A percentile compares a stretch with the other conserved stretches of the same genome.
Conservation (phyloP, 768 basidiomycete genomes). For the Rhodocollybia butyracea region DNA sequence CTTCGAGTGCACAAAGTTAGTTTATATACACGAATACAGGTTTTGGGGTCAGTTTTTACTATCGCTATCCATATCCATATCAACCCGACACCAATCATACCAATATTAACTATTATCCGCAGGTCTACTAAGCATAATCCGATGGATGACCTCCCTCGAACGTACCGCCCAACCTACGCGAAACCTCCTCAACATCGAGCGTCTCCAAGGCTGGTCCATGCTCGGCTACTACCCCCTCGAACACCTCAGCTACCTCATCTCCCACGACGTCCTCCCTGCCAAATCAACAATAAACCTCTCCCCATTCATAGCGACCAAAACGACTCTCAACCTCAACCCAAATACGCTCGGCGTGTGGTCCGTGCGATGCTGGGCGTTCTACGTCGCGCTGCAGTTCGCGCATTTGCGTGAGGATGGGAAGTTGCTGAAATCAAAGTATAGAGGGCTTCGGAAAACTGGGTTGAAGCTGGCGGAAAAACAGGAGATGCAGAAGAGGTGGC, state of each 20-base stretch:
- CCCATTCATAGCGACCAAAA: constrained; percentile 37
- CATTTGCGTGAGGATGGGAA: constrained; percentile 69
- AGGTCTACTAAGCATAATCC: constrained; percentile 78
- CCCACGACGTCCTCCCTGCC: constrained; percentile 58
- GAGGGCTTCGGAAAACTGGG: constrained; percentile 48
- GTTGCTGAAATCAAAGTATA: constrained; percentile 52
- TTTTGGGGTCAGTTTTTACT: constrained; percentile 66
- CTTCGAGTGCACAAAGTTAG: too few relatives aligned
- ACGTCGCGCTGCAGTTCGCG: constrained; percentile 72
- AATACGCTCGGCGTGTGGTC: constrained; percentile 63
- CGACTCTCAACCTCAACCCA: constrained; percentile 38
- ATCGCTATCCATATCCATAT: too few relatives aligned
- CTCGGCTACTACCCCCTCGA: constrained; percentile 78
- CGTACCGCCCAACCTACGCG: constrained; percentile 69
- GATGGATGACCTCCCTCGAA: constrained; percentile 77
- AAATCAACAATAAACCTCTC: constrained; percentile 34
- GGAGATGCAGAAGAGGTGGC: constrained; percentile 58
- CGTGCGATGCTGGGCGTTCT: constrained; percentile 77
- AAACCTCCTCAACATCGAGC: constrained; percentile 70
- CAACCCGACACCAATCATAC: too few relatives aligned
- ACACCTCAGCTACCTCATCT: constrained; percentile 65
- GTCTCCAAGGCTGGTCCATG: constrained; percentile 79
- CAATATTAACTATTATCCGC: too few relatives aligned
- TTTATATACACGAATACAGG: constrained; percentile 26
- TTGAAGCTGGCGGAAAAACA: constrained; percentile 47